Evolutionary conservation across 2,329 filamentous ascomycete species (phyloP), one percentile per base, ranked within the genome.

Genomic region (Ophiostoma novo-ulmi): DNA sequence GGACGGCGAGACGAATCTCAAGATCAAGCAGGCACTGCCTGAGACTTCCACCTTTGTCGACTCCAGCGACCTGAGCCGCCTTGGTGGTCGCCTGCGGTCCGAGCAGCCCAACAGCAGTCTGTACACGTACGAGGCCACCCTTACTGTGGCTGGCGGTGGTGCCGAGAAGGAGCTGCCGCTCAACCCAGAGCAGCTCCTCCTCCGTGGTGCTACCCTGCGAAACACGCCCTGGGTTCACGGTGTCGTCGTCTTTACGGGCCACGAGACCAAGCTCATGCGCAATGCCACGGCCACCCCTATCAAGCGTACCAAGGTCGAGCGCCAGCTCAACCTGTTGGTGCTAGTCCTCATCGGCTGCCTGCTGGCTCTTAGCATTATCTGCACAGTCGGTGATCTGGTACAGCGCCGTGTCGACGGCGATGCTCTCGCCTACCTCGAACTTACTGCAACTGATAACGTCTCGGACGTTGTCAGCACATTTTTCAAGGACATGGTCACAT

Each of bases 171-270:
- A 98, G 78, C 81, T 98, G 67, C 85, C 96, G 1, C 81, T 99
- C 70, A 91, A 91, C 74, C 95, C 95, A 0, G 95, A 99, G 78
- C 95, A 99, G 80, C 86, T 99, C 58, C 84, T 99, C 22, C 87
- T 99, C 44, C 89, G 95, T 83, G 95, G 95, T 73, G 95, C 95
- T 31, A 98, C 94, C 1, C 83, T 99, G 71, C 88, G 95, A 76
- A 99, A 99, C 77, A 99, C 95, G 1, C 94, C 94, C 39, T 99
- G 95, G 94, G 89, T 98, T 67, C 93, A 99, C 78, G 95, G 94
- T 55, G 87, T 97, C 22, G 95, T 99, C 70, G 94, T 99, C 20
- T 99, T 98, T 77, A 97, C 93, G 2, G 95, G 95, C 69, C 95
- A 99, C 80, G 95, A 99, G 82, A 98, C 95, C 7, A 99, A 99